These are phyloP conservation scores for Cladophialophora psammophila DNA, from an alignment of 2,329 filamentous ascomycete genomes.

Conservation along the genomic window DNA sequence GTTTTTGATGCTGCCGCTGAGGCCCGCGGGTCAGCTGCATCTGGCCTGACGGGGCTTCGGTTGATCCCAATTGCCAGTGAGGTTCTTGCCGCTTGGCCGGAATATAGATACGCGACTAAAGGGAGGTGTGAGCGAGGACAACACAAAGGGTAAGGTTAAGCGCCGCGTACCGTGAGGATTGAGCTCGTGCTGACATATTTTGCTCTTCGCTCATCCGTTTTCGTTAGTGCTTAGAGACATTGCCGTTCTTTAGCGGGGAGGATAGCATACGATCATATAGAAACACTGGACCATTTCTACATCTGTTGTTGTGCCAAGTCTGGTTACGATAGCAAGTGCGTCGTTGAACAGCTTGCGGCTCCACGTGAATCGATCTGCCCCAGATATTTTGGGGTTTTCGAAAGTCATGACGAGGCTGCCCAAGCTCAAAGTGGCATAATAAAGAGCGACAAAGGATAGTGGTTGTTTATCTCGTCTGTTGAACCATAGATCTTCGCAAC, in stretches of 20 bases:
- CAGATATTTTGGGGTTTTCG: constrained; percentile 18
- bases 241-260: not conserved
- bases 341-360: constrained; percentile 29
- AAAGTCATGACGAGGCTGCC: constrained; percentile 50
- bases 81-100: constrained; percentile 57
- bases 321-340: constrained; percentile 13
- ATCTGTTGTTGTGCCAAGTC: constrained; percentile 41
- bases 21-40: constrained; percentile 47
- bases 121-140: too few relatives aligned
- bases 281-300: constrained; percentile 55
- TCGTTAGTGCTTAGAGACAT: not conserved
- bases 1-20: constrained; percentile 54
- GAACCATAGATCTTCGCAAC: constrained; percentile 56
- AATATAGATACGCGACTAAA: constrained; percentile 58
- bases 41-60: constrained; percentile 39
- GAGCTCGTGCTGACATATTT: constrained; percentile 59
- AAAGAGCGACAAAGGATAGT: constrained; percentile 56
- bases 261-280: constrained; percentile 29
- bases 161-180: constrained; percentile 46
- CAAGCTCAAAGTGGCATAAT: constrained; percentile 57
- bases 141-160: not conserved
- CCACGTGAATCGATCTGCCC: constrained; percentile 31
- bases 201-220: constrained; percentile 46
- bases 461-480: constrained; percentile 43
- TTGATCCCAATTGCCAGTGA: constrained; percentile 59